phyloP scores from a whole-genome alignment of 2,329 filamentous ascomycete species.

The Leptosphaerulina australis region DNA sequence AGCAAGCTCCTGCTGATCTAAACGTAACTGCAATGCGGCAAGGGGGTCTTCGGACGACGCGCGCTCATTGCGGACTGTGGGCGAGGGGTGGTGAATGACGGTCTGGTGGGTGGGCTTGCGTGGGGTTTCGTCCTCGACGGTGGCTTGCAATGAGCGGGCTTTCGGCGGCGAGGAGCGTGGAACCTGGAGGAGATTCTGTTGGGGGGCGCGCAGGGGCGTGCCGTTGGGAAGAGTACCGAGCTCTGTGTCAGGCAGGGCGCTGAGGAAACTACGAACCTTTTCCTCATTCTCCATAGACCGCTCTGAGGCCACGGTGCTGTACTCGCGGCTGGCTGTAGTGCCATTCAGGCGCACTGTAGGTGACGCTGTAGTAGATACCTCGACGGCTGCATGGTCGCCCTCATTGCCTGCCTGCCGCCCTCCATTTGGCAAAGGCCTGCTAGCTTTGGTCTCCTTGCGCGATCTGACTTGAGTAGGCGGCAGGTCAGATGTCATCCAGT shows the following conservation, averaged over 20 bases:
- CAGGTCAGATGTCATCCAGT: slow-evolving; percentile 50
- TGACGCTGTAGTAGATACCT: slow-evolving; percentile 19
- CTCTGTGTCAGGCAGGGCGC: slow-evolving; percentile 46
- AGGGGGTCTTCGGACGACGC: slow-evolving; percentile 27
- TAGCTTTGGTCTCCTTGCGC: slow-evolving; percentile 37
- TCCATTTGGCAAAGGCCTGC: slow-evolving; percentile 23
- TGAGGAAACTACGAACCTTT: slow-evolving; percentile 48
- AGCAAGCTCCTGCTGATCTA: slow-evolving; percentile 37
- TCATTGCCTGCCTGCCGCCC: slow-evolving; percentile 28
- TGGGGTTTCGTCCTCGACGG: slow-evolving; percentile 47
- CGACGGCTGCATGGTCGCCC: slow-evolving; percentile 28
- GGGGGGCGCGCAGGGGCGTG: slow-evolving; percentile 34
- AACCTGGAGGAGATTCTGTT: slow-evolving; percentile 37
- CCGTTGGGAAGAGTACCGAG: slow-evolving; percentile 36
- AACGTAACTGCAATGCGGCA: slow-evolving; percentile 31
- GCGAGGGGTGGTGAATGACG: slow-evolving; percentile 39
- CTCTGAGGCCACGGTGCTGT: slow-evolving; percentile 34
- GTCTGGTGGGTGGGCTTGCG: slow-evolving; percentile 46
- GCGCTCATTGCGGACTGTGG: slow-evolving; percentile 21
- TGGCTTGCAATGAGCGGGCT: slow-evolving; percentile 42
- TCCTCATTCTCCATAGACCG: slow-evolving; percentile 47
- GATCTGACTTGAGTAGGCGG: slow-evolving; percentile 39
- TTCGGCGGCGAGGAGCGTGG: slow-evolving; percentile 35
- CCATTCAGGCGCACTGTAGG: slow-evolving; percentile 35
- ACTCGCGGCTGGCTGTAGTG: slow-evolving; percentile 28